These are phyloP conservation scores for Myxozyma vanderwaltii DNA, from an alignment of 805 yeast species.

Conservation along the genomic window DNA sequence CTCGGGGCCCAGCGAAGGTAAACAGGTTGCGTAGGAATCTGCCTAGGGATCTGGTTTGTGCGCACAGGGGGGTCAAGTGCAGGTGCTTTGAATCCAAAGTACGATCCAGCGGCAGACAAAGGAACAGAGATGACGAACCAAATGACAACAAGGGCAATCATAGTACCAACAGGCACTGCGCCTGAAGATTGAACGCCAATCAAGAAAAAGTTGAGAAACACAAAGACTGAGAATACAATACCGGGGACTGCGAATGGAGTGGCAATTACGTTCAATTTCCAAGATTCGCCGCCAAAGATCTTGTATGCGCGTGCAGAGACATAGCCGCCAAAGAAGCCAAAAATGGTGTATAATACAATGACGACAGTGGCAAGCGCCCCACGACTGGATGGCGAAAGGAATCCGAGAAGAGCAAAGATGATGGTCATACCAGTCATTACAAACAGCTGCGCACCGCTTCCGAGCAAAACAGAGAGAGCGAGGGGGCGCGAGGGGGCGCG, in stretches of 20 bases:
- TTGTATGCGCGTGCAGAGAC: conserved; percentile 84
- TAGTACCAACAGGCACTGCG: conserved; percentile 90
- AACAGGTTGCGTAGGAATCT: conserved; percentile 89
- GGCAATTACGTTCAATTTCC: conserved; percentile 82
- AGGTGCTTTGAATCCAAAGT: conserved; percentile 67
- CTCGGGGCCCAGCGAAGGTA: conserved; percentile 69
- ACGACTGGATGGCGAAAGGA: conserved; percentile 90
- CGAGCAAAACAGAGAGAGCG: conserved; percentile 76
- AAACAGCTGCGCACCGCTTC: conserved; percentile 84
- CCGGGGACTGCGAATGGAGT: conserved; percentile 91
- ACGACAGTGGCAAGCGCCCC: conserved; percentile 90
- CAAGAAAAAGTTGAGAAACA: conserved; percentile 79
- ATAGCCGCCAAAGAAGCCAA: conserved; percentile 82
- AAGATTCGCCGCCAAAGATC: conserved; percentile 85
- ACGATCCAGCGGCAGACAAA: conserved; percentile 77
- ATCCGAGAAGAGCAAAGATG: conserved; percentile 81
- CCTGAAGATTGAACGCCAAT: conserved; percentile 82
- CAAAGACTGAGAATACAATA: conserved; percentile 59
- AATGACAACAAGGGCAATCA: conserved; percentile 73
- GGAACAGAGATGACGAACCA: conserved; percentile 91
- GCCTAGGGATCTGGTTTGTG: conserved; percentile 94
- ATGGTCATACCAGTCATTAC: conserved; percentile 74
- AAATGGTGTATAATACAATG: conserved; percentile 78
- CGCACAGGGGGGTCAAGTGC: conserved; percentile 72
- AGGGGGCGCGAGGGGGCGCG: conserved; percentile 74